Conservation (phyloP, 345 rosid species). For the Lumnitzera littorea region DNA sequence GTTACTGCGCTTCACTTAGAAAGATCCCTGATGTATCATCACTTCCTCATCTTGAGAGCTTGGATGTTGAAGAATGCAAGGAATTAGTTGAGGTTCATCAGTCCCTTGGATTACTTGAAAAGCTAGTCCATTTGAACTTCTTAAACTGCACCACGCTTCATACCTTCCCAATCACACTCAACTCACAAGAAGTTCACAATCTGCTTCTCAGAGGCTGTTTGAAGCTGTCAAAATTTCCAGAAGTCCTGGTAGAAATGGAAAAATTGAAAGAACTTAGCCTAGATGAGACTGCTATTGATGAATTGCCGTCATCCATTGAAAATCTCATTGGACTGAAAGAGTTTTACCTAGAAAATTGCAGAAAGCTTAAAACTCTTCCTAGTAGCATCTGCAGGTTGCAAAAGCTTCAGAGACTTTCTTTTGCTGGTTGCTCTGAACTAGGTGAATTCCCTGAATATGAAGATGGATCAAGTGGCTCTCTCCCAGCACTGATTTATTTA, state of each 20-base stretch:
- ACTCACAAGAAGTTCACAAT: not conserved
- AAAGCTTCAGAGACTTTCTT: not conserved
- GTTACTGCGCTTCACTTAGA: not conserved
- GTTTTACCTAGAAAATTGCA: not conserved
- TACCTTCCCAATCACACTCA: slow-evolving; percentile 5
- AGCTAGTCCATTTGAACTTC: not conserved
- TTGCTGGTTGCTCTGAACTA: not conserved
- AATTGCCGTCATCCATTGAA: slow-evolving; percentile 4
- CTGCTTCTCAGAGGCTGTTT: slow-evolving; percentile 8
- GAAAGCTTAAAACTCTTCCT: not conserved
- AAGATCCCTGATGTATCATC: slow-evolving; percentile 4
- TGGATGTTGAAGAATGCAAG: slow-evolving; percentile 8
- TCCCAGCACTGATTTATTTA: not conserved
- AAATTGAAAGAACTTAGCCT: not conserved
- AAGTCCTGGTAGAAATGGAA: slow-evolving; percentile 2
- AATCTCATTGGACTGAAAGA: not conserved
- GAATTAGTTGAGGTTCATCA: slow-evolving; percentile 7
- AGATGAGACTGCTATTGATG: not conserved
- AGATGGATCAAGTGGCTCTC: not conserved
- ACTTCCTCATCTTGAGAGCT: slow-evolving; percentile 1
- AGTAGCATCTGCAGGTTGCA: slow-evolving; percentile 6
- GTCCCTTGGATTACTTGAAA: slow-evolving; percentile 7
- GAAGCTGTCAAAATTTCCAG: slow-evolving; percentile 10
- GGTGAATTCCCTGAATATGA: not conserved
- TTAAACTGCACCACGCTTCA: slow-evolving; percentile 7